A percentile compares a stretch with the other conserved stretches of the same genome.
Conservation (phyloP, 768 basidiomycete genomes). For the Clavulina sp. region DNA sequence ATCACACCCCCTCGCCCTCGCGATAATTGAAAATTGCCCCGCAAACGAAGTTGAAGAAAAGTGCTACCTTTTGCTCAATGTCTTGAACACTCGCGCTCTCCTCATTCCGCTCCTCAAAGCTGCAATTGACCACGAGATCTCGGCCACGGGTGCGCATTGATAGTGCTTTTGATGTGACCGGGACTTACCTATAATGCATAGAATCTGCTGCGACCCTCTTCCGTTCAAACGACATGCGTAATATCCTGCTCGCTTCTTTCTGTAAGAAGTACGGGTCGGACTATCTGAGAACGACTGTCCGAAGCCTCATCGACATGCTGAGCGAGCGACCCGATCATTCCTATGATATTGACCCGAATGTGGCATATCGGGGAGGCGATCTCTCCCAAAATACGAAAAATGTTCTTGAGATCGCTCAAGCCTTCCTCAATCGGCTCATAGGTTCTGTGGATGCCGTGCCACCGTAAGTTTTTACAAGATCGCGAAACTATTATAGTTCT, state of each 20-base stretch:
- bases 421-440: slow-evolving; percentile 57
- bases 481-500: too few species aligned
- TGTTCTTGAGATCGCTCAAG: slow-evolving; percentile 53
- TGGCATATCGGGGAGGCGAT: slow-evolving; percentile 32
- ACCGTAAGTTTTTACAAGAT: slow-evolving; percentile 33
- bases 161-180: not conserved
- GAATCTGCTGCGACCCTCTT: slow-evolving; percentile 77
- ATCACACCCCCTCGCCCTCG: slow-evolving; percentile 37
- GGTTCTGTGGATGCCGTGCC: slow-evolving; percentile 55
- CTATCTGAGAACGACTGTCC: slow-evolving; percentile 66
- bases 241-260: slow-evolving; percentile 72
- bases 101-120: slow-evolving; percentile 59
- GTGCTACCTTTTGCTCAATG: slow-evolving; percentile 66
- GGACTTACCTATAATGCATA: not conserved
- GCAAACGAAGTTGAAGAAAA: slow-evolving; percentile 56
- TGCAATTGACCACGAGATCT: slow-evolving; percentile 74
- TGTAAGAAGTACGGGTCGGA: slow-evolving; percentile 82
- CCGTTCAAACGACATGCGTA: slow-evolving; percentile 73
- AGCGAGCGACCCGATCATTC: slow-evolving; percentile 53
- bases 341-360: slow-evolving; percentile 57
- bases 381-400: slow-evolving; percentile 48
- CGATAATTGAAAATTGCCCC: slow-evolving; percentile 78
- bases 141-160: slow-evolving; percentile 40
- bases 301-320: slow-evolving; percentile 61
- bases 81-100: slow-evolving; percentile 63